Conservation (phyloP, 495 filamentous ascomycete genomes). For the Penicillium ochrochloron region DNA sequence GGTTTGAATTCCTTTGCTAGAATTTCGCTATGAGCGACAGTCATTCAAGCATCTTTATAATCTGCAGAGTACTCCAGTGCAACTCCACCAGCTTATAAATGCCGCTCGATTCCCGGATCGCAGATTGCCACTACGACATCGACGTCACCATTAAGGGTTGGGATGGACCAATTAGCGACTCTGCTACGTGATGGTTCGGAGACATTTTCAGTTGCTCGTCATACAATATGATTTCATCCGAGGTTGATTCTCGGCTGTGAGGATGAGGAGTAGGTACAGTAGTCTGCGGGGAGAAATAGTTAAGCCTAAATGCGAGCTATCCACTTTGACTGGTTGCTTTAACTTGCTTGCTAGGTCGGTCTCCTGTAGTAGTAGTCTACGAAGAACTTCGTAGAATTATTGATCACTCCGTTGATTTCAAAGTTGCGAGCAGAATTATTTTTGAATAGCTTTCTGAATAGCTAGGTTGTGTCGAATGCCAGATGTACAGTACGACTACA, state of each 20-base stretch:
- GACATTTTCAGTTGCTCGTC: not conserved
- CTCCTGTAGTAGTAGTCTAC: too few relatives aligned
- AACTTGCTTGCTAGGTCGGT: not conserved
- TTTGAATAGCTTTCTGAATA: too few relatives aligned
- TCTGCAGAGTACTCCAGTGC: not conserved
- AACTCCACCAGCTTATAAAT: slow-evolving; percentile 32
- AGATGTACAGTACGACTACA: too few relatives aligned
- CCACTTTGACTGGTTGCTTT: not conserved
- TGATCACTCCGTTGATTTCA: too few relatives aligned
- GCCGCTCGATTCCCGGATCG: not conserved
- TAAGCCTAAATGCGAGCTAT: slow-evolving; percentile 5
- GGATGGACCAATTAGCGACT: not conserved
- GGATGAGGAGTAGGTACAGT: not conserved
- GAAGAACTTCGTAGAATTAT: not conserved
- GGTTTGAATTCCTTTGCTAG: not conserved
- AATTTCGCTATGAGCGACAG: not conserved
- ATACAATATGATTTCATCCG: not conserved
- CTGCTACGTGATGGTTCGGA: not conserved
- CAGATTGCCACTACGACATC: not conserved
- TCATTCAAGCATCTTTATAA: not conserved
- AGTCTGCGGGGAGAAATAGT: not conserved
- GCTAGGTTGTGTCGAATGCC: too few relatives aligned
- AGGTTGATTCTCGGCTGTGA: slow-evolving; percentile 3
- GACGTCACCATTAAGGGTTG: slow-evolving; percentile 22
- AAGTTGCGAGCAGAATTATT: not conserved